phyloP scores from a whole-genome alignment of 2,329 filamentous ascomycete genomes.

The Cylindrodendrum hubeiense region DNA sequence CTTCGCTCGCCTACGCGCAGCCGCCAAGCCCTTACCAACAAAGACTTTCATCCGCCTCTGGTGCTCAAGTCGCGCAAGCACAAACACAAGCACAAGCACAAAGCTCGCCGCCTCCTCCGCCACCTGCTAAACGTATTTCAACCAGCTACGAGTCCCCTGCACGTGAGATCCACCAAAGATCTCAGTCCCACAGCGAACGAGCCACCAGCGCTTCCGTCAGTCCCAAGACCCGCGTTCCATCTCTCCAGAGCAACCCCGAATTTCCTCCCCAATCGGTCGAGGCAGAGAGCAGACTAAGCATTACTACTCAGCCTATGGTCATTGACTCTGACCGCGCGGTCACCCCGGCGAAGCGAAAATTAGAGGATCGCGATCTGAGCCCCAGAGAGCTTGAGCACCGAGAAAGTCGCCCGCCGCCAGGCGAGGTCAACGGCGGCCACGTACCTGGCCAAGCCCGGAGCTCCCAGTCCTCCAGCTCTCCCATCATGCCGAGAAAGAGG shows the following conservation, averaged over 20 bases:
- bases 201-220: constrained; percentile 81
- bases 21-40: constrained; percentile 73
- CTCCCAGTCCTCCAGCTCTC: constrained; percentile 47
- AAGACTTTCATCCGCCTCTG: constrained; percentile 50
- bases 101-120: constrained; percentile 51
- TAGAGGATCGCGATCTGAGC: constrained; percentile 56
- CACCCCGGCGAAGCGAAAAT: constrained; percentile 56
- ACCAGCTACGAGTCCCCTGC: constrained; percentile 59
- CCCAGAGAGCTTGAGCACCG: constrained; percentile 65
- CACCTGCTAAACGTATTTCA: constrained; percentile 56
- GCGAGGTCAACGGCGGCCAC: constrained; percentile 60
- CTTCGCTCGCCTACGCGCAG: constrained; percentile 58
- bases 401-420: constrained; percentile 62
- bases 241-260: constrained; percentile 60
- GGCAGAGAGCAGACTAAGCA: constrained; percentile 41
- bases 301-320: constrained; percentile 44
- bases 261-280: constrained; percentile 41
- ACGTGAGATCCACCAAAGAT: constrained; percentile 60
- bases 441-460: constrained; percentile 27
- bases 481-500: constrained; percentile 54
- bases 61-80: constrained; percentile 45
- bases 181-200: constrained; percentile 70
- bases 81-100: constrained; percentile 47
- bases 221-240: constrained; percentile 77
- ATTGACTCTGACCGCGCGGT: constrained; percentile 48